These are phyloP conservation scores for Carpinus fangiana DNA, from an alignment of 306 rosid genomes.

Conservation along the genomic window DNA sequence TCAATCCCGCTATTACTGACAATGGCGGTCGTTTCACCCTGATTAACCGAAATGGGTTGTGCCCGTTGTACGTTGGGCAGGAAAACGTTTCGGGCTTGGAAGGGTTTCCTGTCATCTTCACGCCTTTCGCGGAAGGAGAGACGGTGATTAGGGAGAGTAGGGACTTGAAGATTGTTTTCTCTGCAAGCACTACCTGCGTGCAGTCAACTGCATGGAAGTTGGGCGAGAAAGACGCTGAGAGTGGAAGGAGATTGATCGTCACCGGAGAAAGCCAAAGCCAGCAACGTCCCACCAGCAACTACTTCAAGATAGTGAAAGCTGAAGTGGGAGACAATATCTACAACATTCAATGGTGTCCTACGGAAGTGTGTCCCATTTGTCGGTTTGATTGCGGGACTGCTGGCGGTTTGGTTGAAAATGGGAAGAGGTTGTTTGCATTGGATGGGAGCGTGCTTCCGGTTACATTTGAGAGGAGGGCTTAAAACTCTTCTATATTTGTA, in stretches of 20 bases:
- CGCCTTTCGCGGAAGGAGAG: slow-evolving; percentile 41
- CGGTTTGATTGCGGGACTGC: slow-evolving; percentile 38
- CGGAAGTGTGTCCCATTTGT: slow-evolving; percentile 49
- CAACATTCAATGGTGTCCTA: slow-evolving; percentile 51
- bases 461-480: slow-evolving; percentile 22
- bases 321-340: slow-evolving; percentile 16
- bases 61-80: slow-evolving; percentile 53
- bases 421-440: slow-evolving; percentile 50
- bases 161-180: slow-evolving; percentile 45
- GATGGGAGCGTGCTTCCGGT: slow-evolving; percentile 43
- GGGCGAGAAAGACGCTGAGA: slow-evolving; percentile 7
- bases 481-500: neutral
- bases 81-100: slow-evolving; percentile 28
- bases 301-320: slow-evolving; percentile 32
- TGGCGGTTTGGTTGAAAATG: slow-evolving; percentile 47
- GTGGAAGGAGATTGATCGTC: slow-evolving; percentile 47
- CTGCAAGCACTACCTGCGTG: slow-evolving; percentile 25
- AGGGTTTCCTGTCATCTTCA: slow-evolving; percentile 39
- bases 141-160: slow-evolving; percentile 26
- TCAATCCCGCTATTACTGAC: slow-evolving; percentile 59
- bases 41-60: slow-evolving; percentile 22
- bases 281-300: neutral
- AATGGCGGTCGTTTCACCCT: slow-evolving; percentile 54
- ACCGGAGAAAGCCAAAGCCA: neutral
- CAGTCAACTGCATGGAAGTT: slow-evolving; percentile 44